A percentile compares a stretch with the other conserved stretches of the same genome.
phyloP scores from a whole-genome alignment of 2,329 filamentous ascomycete species.

The Diaporthe ampelina region DNA sequence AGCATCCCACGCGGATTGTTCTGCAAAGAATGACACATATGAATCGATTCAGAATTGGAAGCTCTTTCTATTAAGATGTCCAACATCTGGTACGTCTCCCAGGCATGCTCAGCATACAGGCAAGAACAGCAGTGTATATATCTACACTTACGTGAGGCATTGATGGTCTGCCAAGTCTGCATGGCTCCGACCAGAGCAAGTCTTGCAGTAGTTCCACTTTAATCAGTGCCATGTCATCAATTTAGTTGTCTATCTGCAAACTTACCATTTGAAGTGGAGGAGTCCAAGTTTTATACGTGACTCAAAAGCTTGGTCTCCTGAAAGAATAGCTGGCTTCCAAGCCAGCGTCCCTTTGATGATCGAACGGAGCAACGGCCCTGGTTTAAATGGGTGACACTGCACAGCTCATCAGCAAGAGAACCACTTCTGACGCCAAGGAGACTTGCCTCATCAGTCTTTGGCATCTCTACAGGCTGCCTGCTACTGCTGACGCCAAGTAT shows the following conservation, averaged over 20 bases:
- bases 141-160: not conserved
- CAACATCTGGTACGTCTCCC: not conserved
- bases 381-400: not conserved
- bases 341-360: not conserved
- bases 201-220: not conserved
- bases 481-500: not conserved
- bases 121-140: not conserved
- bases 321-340: not conserved
- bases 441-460: not conserved
- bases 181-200: not conserved
- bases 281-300: not conserved
- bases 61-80: not conserved
- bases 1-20: not conserved
- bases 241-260: not conserved
- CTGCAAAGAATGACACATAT: not conserved
- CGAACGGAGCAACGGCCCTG: not conserved
- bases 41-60: not conserved
- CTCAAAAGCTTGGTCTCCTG: not conserved
- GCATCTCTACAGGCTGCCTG: not conserved
- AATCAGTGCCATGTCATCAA: slow-evolving; percentile 1
- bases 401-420: not conserved
- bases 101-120: not conserved
- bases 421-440: not conserved
- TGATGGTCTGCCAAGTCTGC: not conserved
- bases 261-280: not conserved